Percentiles rank a stretch among this genome's conserved stretches.
These are phyloP conservation scores for Vitis riparia DNA, from an alignment of 164 flowering plant genomes.

Conservation along the genomic window DNA sequence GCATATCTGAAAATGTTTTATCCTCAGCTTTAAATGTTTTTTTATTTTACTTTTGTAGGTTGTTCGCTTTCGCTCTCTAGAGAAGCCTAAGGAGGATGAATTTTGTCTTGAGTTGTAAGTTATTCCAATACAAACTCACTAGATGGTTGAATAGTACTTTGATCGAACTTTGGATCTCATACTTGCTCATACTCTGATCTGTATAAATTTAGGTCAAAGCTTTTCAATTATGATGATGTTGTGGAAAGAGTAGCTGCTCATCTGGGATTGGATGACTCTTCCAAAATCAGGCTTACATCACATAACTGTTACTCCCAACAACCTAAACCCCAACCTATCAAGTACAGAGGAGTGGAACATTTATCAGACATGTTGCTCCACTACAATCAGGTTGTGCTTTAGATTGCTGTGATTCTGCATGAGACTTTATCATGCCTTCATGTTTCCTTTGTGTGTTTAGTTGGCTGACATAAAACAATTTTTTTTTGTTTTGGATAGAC, in stretches of 20 bases:
- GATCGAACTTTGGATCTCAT: no score
- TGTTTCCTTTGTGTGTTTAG: not conserved
- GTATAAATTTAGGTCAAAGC: conserved; percentile 53
- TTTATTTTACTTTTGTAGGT: conserved; percentile 35
- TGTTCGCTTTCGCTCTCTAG: conserved; percentile 68
- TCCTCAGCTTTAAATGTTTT: not conserved
- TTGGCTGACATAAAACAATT: not conserved
- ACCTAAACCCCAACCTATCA: conserved; percentile 68
- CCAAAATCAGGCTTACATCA: conserved; percentile 75
- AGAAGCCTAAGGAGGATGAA: conserved; percentile 68
- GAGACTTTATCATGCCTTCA: no score
- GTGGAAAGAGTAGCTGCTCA: conserved; percentile 74
- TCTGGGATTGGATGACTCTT: conserved; percentile 75
- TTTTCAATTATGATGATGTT: conserved; percentile 76
- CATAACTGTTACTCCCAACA: conserved; percentile 80
- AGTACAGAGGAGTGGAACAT: conserved; percentile 63
- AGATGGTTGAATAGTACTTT: not conserved
- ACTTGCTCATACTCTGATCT: not conserved
- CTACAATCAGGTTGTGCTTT: not conserved
- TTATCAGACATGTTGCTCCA: conserved; percentile 37
- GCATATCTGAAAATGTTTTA: no score
- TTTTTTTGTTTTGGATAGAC: conserved; percentile 32
- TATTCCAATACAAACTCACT: not conserved
- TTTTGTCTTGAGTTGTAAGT: conserved; percentile 69
- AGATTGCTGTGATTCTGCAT: no score